A percentile compares a stretch with the other conserved stretches of the same genome.
Evolutionary conservation across 305 asterid genomes (phyloP).

Genomic region (Salvia sclarea): DNA sequence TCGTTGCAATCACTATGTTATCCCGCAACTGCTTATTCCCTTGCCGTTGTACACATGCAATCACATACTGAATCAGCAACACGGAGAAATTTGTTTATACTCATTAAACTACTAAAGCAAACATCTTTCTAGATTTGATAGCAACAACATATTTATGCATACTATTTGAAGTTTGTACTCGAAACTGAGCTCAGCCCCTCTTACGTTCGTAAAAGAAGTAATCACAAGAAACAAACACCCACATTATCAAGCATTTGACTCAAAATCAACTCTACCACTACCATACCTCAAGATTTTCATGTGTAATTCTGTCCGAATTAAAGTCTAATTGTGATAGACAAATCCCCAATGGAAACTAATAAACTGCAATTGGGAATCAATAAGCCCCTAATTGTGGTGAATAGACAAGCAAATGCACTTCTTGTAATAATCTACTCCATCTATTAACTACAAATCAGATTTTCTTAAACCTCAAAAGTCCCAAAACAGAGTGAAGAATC

Average conservation of each 20-base stretch:
- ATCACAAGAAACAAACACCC: neutral
- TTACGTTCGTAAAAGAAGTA: neutral
- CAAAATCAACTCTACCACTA: too few species aligned
- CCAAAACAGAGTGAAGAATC: neutral
- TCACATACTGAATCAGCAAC: constrained; percentile 19
- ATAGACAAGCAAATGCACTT: neutral
- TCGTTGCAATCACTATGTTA: constrained; percentile 71
- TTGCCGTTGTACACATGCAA: constrained; percentile 35
- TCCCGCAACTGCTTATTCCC: constrained; percentile 53
- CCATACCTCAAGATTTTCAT: neutral
- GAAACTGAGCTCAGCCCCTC: neutral
- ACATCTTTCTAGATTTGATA: neutral
- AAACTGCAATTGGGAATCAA: too few species aligned
- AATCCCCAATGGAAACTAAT: too few species aligned
- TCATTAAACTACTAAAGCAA: neutral
- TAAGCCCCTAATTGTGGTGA: too few species aligned
- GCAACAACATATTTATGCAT: neutral
- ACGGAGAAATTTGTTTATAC: neutral
- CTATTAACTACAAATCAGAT: neutral
- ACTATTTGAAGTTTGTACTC: neutral
- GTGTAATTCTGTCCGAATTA: neutral
- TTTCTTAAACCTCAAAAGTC: neutral
- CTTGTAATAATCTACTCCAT: neutral
- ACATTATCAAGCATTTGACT: neutral
- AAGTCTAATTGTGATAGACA: too few species aligned